phyloP scores from a whole-genome alignment of 1,139 yeast genomes.

The Nakaseomyces nivariensis region DNA sequence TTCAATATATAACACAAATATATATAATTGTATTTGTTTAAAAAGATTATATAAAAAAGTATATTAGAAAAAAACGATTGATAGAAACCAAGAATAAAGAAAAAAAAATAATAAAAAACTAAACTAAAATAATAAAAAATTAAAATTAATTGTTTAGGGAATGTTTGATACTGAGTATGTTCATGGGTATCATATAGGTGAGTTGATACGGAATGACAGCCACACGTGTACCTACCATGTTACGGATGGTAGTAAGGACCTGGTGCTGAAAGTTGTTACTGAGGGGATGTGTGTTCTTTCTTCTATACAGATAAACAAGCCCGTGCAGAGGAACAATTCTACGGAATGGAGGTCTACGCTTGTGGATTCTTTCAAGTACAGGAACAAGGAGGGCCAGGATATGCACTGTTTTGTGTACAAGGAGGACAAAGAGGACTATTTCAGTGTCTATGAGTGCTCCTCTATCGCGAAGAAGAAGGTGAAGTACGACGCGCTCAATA shows the following conservation, averaged over 20 bases:
- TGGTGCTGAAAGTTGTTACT: not conserved
- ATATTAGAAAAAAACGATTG: too few relatives aligned
- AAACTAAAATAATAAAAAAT: too few relatives aligned
- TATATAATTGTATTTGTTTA: too few relatives aligned
- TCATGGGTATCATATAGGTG: not conserved
- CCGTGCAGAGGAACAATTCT: not conserved
- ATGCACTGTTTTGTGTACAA: slow-evolving; percentile 1
- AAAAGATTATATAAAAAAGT: too few relatives aligned
- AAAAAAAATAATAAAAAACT: too few relatives aligned
- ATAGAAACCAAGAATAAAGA: too few relatives aligned
- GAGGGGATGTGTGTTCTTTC: not conserved
- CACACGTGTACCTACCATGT: not conserved
- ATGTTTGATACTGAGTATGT: not conserved
- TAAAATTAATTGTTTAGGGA: not conserved
- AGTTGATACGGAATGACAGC: not conserved
- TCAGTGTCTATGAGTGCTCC: not conserved
- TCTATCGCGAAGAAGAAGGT: not conserved
- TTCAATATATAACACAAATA: too few relatives aligned
- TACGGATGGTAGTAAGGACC: not conserved
- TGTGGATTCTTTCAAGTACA: not conserved
- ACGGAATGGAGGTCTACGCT: not conserved
- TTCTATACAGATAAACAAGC: not conserved
- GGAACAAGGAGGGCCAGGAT: not conserved
- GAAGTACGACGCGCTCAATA: not conserved
- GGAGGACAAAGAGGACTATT: not conserved